Evolutionary conservation across 768 basidiomycete species (phyloP).

Genomic region (Favolaschia claudopus): DNA sequence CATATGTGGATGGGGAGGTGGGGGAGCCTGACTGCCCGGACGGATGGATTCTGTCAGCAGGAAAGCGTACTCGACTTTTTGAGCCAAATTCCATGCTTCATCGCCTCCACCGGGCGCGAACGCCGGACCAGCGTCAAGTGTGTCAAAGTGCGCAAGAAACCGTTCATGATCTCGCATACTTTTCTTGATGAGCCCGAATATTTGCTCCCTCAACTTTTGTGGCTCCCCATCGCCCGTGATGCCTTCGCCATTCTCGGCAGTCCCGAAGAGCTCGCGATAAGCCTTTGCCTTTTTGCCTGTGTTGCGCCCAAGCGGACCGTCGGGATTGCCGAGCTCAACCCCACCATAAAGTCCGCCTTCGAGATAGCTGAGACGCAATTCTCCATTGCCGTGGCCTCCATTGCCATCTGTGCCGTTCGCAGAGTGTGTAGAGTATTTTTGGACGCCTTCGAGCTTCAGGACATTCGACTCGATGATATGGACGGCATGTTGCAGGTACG

Average conservation of each 20-base stretch:
- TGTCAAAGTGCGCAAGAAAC: constrained; percentile 85
- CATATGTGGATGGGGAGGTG: constrained; percentile 26
- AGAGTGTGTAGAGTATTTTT: constrained; percentile 54
- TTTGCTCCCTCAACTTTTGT: constrained; percentile 63
- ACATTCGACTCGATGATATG: constrained; percentile 77
- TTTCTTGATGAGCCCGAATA: constrained; percentile 70
- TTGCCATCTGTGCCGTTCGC: constrained; percentile 15
- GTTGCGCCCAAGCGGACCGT: constrained; percentile 73
- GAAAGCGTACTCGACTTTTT: constrained; percentile 72
- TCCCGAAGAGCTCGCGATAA: constrained; percentile 67
- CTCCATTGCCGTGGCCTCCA: constrained; percentile 53
- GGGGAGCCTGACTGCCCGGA: constrained; percentile 57
- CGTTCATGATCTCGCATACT: constrained; percentile 85
- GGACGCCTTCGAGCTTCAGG: constrained; percentile 73
- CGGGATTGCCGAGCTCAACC: constrained; percentile 82
- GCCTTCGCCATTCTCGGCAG: constrained; percentile 17
- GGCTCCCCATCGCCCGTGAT: constrained; percentile 34
- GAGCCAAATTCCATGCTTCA: constrained; percentile 47
- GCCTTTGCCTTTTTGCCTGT: constrained; percentile 67
- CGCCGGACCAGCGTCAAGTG: constrained; percentile 57
- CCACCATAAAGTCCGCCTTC: constrained; percentile 83
- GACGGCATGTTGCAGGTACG: constrained; percentile 83
- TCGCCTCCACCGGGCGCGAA: constrained; percentile 42
- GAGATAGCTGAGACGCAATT: constrained; percentile 79
- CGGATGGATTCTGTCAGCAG: constrained; percentile 71